These are phyloP conservation scores for Candida glaebosa DNA, from an alignment of 805 yeast genomes.

Conservation along the genomic window DNA sequence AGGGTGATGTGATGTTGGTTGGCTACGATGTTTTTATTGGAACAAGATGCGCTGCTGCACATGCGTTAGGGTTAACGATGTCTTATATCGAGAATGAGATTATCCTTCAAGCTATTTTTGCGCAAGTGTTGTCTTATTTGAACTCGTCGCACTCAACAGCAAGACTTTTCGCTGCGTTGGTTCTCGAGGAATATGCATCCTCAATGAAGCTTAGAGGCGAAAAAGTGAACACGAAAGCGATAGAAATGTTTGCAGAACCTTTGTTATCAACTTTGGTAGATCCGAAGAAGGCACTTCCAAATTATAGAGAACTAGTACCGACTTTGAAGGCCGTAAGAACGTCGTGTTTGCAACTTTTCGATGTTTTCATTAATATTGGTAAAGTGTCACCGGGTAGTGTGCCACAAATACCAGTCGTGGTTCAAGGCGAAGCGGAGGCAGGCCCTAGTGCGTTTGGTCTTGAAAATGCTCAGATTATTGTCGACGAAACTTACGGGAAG, in stretches of 20 bases:
- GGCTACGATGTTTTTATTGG: slow-evolving; percentile 71
- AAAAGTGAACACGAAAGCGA: slow-evolving; percentile 15
- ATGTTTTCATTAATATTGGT: slow-evolving; percentile 74
- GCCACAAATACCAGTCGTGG: slow-evolving; percentile 84
- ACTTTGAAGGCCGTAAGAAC: slow-evolving; percentile 80
- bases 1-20: slow-evolving; percentile 86
- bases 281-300: slow-evolving; percentile 43
- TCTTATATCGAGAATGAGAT: slow-evolving; percentile 44
- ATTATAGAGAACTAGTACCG: slow-evolving; percentile 82
- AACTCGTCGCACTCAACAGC: slow-evolving; percentile 76
- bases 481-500: slow-evolving; percentile 62
- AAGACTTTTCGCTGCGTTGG: slow-evolving; percentile 62
- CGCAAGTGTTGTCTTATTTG: slow-evolving; percentile 39
- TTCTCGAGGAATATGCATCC: slow-evolving; percentile 65
- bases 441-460: slow-evolving; percentile 91
- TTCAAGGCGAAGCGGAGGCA: slow-evolving; percentile 91
- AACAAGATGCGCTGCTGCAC: slow-evolving; percentile 73
- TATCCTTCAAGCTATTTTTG: slow-evolving; percentile 37
- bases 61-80: slow-evolving; percentile 67
- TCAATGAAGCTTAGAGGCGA: slow-evolving; percentile 17
- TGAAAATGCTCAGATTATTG: slow-evolving; percentile 67
- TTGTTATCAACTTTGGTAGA: slow-evolving; percentile 38
- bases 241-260: slow-evolving; percentile 20
- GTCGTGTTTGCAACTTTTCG: slow-evolving; percentile 78
- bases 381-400: slow-evolving; percentile 65